Base-by-base conservation (phyloP, 805 yeast genomes). In the Ogataea henricii region DNA sequence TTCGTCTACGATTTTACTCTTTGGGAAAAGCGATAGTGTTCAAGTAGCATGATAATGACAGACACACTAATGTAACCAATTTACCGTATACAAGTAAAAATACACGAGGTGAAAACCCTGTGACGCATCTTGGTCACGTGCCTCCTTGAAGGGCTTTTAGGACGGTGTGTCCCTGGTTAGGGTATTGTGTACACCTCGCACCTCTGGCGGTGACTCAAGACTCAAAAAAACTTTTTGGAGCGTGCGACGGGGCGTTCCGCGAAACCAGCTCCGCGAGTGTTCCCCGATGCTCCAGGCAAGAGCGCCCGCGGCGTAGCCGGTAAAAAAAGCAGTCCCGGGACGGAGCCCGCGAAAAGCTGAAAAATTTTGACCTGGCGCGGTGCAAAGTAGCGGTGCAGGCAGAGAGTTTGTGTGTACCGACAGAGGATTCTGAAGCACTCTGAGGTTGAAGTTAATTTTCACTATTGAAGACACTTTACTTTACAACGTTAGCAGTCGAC, bases 1-100 rank as follows among this genome's bases (percentile, higher is more conserved):
- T 79, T 74, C 57, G 60, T 59, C 22, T 89, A 82, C 60, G 74
- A 75, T 43, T 87, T 78, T 60, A 79, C 88, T 0, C 60, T 87
- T 37, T 89, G 87, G 81, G 74, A 68, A 47, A 71, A 62, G 46
- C 52, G 41, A 23, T 23, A 23, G 13, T 12, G n/a, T 27, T 9
- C 13, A n/a, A n/a, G n/a, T n/a, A n/a, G n/a, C 13, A 14, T 27
- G 13, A 27, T 27, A 14, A 27, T 27, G 13, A 27, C 10, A 27
- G 10, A 27, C 26, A 7, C 26, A 23, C 9, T 23, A 9, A 23
- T 23, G 26, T 23, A 7, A 23, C 26, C 9, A 6, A n/a, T n/a
- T n/a, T n/a, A n/a, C n/a, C n/a, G n/a, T n/a, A n/a, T n/a, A n/a
- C n/a, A n/a, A n/a, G n/a, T n/a, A n/a, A n/a, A n/a, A n/a, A n/a